Percentiles rank a stretch among this genome's conserved stretches.
Conservation (phyloP, 2,329 filamentous ascomycete species). For the Alternaria burnsii region DNA sequence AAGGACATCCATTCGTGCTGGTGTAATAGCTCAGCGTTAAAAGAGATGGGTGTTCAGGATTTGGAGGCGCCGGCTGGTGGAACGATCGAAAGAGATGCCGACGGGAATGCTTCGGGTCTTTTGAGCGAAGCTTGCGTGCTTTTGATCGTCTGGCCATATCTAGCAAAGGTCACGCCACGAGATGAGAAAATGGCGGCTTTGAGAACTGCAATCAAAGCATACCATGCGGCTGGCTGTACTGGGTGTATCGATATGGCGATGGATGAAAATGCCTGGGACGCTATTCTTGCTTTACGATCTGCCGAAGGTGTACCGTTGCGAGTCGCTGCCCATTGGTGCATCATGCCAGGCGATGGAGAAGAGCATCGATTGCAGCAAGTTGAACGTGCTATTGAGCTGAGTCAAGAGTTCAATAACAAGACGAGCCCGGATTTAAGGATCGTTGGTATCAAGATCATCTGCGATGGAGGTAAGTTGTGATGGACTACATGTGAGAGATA, state of each 20-base stretch:
- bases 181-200: slow-evolving; percentile 60
- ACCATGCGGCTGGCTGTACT: slow-evolving; percentile 62
- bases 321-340: slow-evolving; percentile 66
- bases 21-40: slow-evolving; percentile 63
- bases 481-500: not conserved
- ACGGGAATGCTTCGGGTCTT: slow-evolving; percentile 61
- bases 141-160: slow-evolving; percentile 63
- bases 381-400: slow-evolving; percentile 60
- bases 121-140: slow-evolving; percentile 64
- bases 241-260: slow-evolving; percentile 68
- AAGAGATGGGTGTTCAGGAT: slow-evolving; percentile 59
- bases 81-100: slow-evolving; percentile 59
- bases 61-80: slow-evolving; percentile 62
- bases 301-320: slow-evolving; percentile 55
- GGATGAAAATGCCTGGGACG: slow-evolving; percentile 65
- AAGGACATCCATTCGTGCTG: slow-evolving; percentile 67
- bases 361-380: slow-evolving; percentile 60
- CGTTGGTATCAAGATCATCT: slow-evolving; percentile 71
- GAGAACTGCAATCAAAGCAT: slow-evolving; percentile 58
- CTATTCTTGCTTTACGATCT: slow-evolving; percentile 55
- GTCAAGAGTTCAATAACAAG: slow-evolving; percentile 54
- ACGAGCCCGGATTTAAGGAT: slow-evolving; percentile 61
- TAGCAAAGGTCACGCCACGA: slow-evolving; percentile 59
- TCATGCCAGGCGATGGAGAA: slow-evolving; percentile 57
- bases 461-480: slow-evolving; percentile 59